Percentiles rank a stretch among this genome's conserved stretches.
Evolutionary conservation across 2,329 filamentous ascomycete species (phyloP).

Genomic region (Phoma sp.): DNA sequence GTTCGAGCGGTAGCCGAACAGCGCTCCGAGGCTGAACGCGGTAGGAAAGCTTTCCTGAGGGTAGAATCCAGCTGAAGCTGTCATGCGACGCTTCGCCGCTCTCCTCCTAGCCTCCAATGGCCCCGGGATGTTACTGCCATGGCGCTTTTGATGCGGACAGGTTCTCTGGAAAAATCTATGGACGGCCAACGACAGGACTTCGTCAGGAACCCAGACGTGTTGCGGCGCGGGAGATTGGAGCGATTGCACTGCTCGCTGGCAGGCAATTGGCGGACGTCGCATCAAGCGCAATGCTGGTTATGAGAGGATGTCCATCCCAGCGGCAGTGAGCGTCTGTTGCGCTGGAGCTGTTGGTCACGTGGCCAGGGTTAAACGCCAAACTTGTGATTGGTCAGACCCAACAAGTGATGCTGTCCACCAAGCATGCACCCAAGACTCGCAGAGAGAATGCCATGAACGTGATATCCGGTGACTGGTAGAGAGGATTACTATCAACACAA

Average conservation of each 20-base stretch:
- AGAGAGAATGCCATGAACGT: neutral
- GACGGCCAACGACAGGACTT: constrained; percentile 61
- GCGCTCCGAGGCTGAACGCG: constrained; percentile 36
- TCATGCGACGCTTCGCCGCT: constrained; percentile 64
- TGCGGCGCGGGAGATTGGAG: constrained; percentile 52
- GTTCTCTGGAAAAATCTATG: constrained; percentile 58
- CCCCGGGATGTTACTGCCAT: constrained; percentile 68
- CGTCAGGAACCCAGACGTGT: constrained; percentile 67
- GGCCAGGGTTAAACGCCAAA: neutral
- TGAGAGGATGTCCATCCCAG: constrained; percentile 22
- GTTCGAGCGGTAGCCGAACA: constrained; percentile 37
- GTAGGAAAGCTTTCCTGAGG: constrained; percentile 31
- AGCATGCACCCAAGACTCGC: too few species aligned
- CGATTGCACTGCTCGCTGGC: constrained; percentile 59
- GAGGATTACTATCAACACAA: neutral
- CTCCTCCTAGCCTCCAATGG: constrained; percentile 68
- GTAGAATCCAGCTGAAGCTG: constrained; percentile 52
- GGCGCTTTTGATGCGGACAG: constrained; percentile 56
- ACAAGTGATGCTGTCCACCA: too few species aligned
- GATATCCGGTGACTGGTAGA: neutral
- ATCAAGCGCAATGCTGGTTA: constrained; percentile 51
- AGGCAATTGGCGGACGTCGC: constrained; percentile 57
- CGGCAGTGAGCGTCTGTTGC: constrained; percentile 7
- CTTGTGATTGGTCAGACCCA: constrained; percentile 1
- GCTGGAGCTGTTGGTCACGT: constrained; percentile 20